A percentile compares a stretch with the other conserved stretches of the same genome.
Evolutionary conservation across 2,329 filamentous ascomycete species (phyloP).

Genomic region (Aspergillus terreus): DNA sequence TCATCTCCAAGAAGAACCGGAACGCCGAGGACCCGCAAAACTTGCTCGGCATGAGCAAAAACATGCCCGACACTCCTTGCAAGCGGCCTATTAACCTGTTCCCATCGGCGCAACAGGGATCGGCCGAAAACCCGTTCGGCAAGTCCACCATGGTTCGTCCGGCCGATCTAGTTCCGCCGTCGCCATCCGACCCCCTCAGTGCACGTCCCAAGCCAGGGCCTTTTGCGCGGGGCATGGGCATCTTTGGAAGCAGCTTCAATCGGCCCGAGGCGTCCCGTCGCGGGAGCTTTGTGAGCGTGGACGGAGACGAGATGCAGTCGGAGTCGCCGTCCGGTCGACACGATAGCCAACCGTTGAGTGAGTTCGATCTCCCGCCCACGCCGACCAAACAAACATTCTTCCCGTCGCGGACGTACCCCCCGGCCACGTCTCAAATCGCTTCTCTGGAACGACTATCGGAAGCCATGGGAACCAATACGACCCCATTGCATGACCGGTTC

Average conservation of each 20-base stretch:
- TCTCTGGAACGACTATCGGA: slow-evolving; percentile 34
- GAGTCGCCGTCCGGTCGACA: slow-evolving; percentile 53
- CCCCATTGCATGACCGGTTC: slow-evolving; percentile 57
- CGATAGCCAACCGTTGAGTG: slow-evolving; percentile 57
- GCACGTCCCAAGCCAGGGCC: slow-evolving; percentile 62
- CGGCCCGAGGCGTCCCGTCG: slow-evolving; percentile 50
- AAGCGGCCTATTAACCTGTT: slow-evolving; percentile 75
- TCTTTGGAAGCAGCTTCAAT: slow-evolving; percentile 57
- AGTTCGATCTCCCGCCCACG: slow-evolving; percentile 81
- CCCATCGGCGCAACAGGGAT: slow-evolving; percentile 56
- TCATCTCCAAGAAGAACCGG: slow-evolving; percentile 92
- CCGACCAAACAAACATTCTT: slow-evolving; percentile 67
- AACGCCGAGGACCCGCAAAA: slow-evolving; percentile 65
- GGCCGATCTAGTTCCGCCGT: slow-evolving; percentile 74
- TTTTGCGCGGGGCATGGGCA: slow-evolving; percentile 61
- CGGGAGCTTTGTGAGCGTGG: slow-evolving; percentile 74
- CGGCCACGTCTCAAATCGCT: slow-evolving; percentile 28
- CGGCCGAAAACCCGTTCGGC: slow-evolving; percentile 56
- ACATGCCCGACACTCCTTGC: slow-evolving; percentile 92
- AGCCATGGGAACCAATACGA: slow-evolving; percentile 40
- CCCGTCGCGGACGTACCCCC: slow-evolving; percentile 34
- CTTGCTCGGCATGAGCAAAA: slow-evolving; percentile 53
- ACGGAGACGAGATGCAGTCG: slow-evolving; percentile 68
- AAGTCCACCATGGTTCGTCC: slow-evolving; percentile 64
- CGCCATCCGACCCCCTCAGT: slow-evolving; percentile 68